A percentile compares a stretch with the other conserved stretches of the same genome.
phyloP scores from a whole-genome alignment of 2,329 filamentous ascomycete genomes.

The Neonectria punicea region DNA sequence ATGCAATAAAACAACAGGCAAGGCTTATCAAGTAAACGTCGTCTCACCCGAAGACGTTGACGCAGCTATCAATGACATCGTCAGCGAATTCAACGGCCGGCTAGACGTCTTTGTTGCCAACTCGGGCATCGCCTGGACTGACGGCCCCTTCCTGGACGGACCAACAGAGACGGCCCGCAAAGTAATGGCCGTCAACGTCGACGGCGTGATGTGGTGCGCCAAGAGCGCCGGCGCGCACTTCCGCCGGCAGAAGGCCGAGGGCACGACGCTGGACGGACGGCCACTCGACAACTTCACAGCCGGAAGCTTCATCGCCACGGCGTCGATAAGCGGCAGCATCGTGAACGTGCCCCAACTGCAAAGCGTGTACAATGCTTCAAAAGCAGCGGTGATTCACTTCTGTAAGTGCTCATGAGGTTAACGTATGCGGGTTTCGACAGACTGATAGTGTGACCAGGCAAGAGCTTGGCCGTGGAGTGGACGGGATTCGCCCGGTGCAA shows the following conservation, averaged over 20 bases:
- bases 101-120: constrained; percentile 85
- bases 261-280: constrained; percentile 70
- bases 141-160: constrained; percentile 74
- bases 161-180: constrained; percentile 71
- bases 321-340: constrained; percentile 82
- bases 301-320: constrained; percentile 81
- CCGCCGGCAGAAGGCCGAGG: constrained; percentile 74
- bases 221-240: constrained; percentile 76
- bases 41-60: constrained; percentile 63
- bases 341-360: constrained; percentile 82
- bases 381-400: constrained; percentile 70
- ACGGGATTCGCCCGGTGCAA: constrained; percentile 79
- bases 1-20: constrained; percentile 53
- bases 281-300: constrained; percentile 68
- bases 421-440: not conserved
- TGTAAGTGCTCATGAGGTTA: constrained; percentile 52
- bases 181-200: constrained; percentile 77
- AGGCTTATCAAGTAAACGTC: constrained; percentile 71
- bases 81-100: constrained; percentile 76
- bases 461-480: constrained; percentile 81
- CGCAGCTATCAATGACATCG: constrained; percentile 61
- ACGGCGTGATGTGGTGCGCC: constrained; percentile 82
- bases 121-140: constrained; percentile 78
- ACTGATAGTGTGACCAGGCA: constrained; percentile 56
- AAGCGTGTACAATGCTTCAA: constrained; percentile 78